Evolutionary conservation across 179 eudicot species (phyloP).

Genomic region (Beta corolliflora): DNA sequence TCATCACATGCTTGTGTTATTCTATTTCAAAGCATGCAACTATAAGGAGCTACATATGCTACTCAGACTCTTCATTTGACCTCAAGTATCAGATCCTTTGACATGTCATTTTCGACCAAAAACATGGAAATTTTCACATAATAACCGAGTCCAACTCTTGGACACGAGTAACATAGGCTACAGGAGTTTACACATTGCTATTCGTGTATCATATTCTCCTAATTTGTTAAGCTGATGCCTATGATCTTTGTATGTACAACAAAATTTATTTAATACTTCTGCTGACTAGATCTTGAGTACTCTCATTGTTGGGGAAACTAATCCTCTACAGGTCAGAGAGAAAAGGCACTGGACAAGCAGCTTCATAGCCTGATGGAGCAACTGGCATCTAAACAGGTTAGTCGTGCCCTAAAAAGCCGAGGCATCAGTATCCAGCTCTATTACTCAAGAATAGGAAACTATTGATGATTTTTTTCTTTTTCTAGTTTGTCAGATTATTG

Average conservation of each 20-base stretch:
- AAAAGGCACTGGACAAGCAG: slow-evolving; percentile 89
- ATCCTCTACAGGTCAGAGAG: slow-evolving; percentile 75
- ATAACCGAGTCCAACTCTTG: too few species aligned
- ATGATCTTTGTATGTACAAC: too few species aligned
- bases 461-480: too few species aligned
- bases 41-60: not conserved
- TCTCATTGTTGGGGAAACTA: not conserved
- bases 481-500: not conserved
- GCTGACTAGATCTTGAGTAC: not conserved
- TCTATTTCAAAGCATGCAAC: not conserved
- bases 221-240: not conserved
- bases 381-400: slow-evolving; percentile 87
- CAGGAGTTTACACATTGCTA: not conserved
- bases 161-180: not conserved
- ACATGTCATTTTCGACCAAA: too few species aligned
- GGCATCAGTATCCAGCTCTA: not conserved
- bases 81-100: too few species aligned
- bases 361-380: slow-evolving; percentile 94
- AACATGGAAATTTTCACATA: too few species aligned
- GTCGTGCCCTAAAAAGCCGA: slow-evolving; percentile 10
- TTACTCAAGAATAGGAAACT: not conserved
- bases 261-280: not conserved
- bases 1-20: not conserved
- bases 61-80: too few species aligned
- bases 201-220: slow-evolving; percentile 2